Conservation (phyloP, 169 alveolate genomes). For the Plasmodium chabaudi region DNA sequence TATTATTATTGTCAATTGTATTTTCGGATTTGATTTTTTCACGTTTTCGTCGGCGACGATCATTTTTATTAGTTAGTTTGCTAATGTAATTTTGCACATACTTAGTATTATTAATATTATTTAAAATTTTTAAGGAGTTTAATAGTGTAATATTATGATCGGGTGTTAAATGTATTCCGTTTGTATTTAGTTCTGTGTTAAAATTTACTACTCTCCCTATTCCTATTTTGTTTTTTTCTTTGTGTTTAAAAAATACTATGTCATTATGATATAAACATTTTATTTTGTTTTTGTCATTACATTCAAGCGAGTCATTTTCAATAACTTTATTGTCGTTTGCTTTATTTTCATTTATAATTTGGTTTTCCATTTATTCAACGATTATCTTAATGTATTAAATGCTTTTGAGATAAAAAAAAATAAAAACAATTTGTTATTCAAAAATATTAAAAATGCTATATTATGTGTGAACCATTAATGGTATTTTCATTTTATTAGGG, state of each 20-base stretch:
- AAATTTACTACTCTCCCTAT: conserved; percentile 48
- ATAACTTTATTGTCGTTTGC: neutral
- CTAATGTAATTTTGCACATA: conserved; percentile 34
- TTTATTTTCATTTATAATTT: conserved; percentile 20
- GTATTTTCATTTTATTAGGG: neutral
- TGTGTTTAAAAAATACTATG: conserved; percentile 53
- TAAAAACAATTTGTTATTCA: neutral
- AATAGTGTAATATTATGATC: neutral
- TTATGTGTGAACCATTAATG: neutral
- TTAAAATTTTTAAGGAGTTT: conserved; percentile 35
- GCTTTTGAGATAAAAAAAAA: conserved; percentile 5
- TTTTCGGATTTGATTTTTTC: no score
- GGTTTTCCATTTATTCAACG: conserved; percentile 55
- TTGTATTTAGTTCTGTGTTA: conserved; percentile 39
- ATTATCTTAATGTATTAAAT: conserved; percentile 12
- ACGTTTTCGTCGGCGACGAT: no score
- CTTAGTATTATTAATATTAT: conserved; percentile 36
- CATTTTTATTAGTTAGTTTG: conserved; percentile 1
- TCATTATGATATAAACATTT: conserved; percentile 40
- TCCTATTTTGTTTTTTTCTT: conserved; percentile 47
- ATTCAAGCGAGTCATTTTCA: conserved; percentile 5
- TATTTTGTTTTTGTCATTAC: conserved; percentile 22
- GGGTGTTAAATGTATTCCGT: conserved; percentile 3
- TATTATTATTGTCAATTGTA: neutral
- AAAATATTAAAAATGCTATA: conserved; percentile 1